Conservation (phyloP, 495 filamentous ascomycete genomes). For the Penicillium dipodomyicola region DNA sequence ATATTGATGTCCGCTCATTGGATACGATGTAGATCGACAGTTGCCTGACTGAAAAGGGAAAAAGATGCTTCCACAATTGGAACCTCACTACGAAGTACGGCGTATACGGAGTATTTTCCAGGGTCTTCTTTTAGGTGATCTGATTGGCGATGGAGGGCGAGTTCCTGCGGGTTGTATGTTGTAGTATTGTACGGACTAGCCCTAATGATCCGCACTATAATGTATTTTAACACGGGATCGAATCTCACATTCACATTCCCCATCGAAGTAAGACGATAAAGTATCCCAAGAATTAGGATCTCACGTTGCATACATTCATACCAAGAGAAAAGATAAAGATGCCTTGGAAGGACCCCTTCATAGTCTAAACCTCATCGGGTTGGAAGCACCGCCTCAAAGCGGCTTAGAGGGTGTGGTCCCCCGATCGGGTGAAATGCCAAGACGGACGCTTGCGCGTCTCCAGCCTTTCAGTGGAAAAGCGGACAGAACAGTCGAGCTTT, state of each 20-base stretch:
- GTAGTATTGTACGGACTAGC: not conserved
- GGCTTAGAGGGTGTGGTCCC: constrained; percentile 38
- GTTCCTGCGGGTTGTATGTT: not conserved
- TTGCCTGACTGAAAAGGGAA: not conserved
- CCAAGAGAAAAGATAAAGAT: constrained; percentile 12
- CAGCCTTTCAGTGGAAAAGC: constrained; percentile 23
- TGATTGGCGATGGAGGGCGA: not conserved
- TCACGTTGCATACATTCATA: constrained; percentile 13
- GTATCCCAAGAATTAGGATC: not conserved
- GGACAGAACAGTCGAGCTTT: constrained; percentile 1
- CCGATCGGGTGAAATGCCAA: constrained; percentile 43
- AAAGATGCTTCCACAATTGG: not conserved
- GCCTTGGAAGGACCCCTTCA: constrained; percentile 4
- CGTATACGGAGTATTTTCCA: not conserved
- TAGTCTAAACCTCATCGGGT: constrained; percentile 4
- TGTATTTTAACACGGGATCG: not conserved
- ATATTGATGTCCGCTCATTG: not conserved
- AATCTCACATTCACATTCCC: not conserved
- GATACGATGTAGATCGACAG: constrained; percentile 4
- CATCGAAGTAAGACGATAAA: not conserved
- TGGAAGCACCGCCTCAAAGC: constrained; percentile 11
- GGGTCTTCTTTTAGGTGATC: not conserved
- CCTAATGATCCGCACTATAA: not conserved
- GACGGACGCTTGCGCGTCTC: constrained; percentile 51
- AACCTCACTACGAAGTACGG: not conserved